Base-by-base conservation (phyloP, 805 yeast genomes). In the Yarrowia sp. region DNA sequence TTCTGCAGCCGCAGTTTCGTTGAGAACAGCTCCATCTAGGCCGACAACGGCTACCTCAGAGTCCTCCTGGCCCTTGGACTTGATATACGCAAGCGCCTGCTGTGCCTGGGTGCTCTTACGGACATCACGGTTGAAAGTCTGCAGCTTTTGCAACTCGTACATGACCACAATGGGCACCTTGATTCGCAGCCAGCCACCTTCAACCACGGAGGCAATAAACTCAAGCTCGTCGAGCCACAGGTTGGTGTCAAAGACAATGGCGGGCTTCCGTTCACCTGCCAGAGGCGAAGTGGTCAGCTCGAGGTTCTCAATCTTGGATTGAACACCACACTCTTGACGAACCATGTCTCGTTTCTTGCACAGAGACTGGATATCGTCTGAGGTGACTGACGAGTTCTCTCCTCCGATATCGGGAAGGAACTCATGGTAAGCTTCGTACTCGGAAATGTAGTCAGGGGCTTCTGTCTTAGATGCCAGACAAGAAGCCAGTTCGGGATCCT, bases 51-150 rank as follows among this genome's bases (percentile, higher is more conserved):
- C 19, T 1, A 42, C 32, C 16, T 45, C 35, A 5, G 41, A 5
- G 16, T 43, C 42, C 4, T 36, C 41, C 14, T 35, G 52, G 3
- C 32, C 36, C 52, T 59, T 43, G 32, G 50, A 43, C 52, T 59
- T 45, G 41, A 59, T 59, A 16, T 45, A 59, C n/a, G 41, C 14
- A 3, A 59, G 52, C 14, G 65, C 65, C 26, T 32, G 41, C n/a
- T 59, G 52, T 2, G 65, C 65, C 32, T n/a, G 52, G n/a, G 41
- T 45, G 35, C 65, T 59, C 35, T 10, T 43, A 14, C 42, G 52
- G 32, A 59, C 65, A 19, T 59, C 65, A 12, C 67, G 55, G 67
- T 63, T 48, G 40, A 48, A 63, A 5, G 67, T 63, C 67, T 48
- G 55, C 26, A 63, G 67, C 46, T 48, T 49, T 15, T 48, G 45